Evolutionary conservation across 1,139 yeast genomes (phyloP).

Genomic region (Hemisphaericaspora lyxosophila): DNA sequence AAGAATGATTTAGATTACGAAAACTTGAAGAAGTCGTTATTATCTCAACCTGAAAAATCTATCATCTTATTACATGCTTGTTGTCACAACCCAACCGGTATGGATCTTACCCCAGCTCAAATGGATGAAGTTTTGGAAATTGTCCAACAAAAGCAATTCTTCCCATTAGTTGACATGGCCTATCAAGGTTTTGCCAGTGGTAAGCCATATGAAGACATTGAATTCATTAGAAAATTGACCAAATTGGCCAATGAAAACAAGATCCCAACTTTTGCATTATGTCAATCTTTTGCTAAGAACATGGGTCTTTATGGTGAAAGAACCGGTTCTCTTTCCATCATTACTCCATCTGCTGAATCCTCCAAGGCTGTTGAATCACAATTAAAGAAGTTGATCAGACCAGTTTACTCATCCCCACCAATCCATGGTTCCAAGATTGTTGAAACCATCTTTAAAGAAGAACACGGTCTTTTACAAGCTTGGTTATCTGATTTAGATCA

Average conservation of each 20-base stretch:
- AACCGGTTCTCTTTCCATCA: constrained; percentile 80
- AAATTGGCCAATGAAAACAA: constrained; percentile 47
- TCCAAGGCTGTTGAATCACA: constrained; percentile 67
- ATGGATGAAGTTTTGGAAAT: constrained; percentile 73
- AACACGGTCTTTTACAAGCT: constrained; percentile 53
- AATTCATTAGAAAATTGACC: constrained; percentile 49
- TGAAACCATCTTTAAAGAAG: constrained; percentile 65
- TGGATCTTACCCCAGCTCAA: constrained; percentile 85
- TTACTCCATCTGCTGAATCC: constrained; percentile 48
- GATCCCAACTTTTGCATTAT: constrained; percentile 59
- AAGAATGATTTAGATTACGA: constrained; percentile 55
- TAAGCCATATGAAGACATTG: constrained; percentile 49
- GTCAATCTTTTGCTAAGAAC: constrained; percentile 95
- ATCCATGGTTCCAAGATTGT: constrained; percentile 92
- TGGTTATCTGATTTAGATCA: constrained; percentile 78
- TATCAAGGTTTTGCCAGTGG: constrained; percentile 98
- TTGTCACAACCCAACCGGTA: constrained; percentile 98
- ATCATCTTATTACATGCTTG: constrained; percentile 87
- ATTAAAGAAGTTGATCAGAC: constrained; percentile 74
- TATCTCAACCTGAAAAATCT: constrained; percentile 49
- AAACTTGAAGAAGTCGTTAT: constrained; percentile 44
- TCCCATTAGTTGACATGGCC: constrained; percentile 91
- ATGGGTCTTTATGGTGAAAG: constrained; percentile 97
- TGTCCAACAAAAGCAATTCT: constrained; percentile 56
- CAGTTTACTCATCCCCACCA: constrained; percentile 92